Base-by-base conservation (phyloP, 345 rosid genomes). In the Melaleuca alternifolia region DNA sequence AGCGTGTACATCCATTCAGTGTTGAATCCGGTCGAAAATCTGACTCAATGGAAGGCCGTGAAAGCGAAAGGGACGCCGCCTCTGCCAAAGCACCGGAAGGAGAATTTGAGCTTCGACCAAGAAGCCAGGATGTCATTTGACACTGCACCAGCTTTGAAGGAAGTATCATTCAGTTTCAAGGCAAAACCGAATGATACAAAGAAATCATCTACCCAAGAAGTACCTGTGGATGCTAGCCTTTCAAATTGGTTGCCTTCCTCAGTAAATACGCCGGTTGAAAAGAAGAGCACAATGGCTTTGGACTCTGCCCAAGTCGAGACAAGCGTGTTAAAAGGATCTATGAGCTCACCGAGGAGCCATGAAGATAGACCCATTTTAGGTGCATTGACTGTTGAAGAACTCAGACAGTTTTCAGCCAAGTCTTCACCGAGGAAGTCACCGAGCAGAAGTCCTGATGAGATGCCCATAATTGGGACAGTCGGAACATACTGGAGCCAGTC, bases 281-380 rank as follows among this genome's bases (percentile, higher is more conserved):
- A 90, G 86, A 87, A 88, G 85, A 89, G 88, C 87, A 85, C 91
- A 15, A 76, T 48, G 54, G 86, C 88, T 75, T 56, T 85, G 5
- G 87, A 83, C 87, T 46, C 90, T 11, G 65, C 50, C 82, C 88
- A 92, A 59, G 93, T 93, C 1, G 92, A 89, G 88, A 93, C 89
- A 90, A 90, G 84, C 86, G 88, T 51, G 54, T 87, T 92, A 21
- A 84, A 44, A 83, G 93, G 93, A 87, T 95, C 96, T 77, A 93
- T 85, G 85, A 86, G 93, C 85, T 87, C 93, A 20, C 86, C 84
- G 33, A 85, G 54, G 87, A 93, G 93, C 90, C 93, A 86, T 41
- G 98, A 96, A 13, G 99, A 98, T 84, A 91, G 98, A 75, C 99
- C 99, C 28, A 92, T 98, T 84, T 90, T 96, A 85, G 98, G 99